phyloP scores from a whole-genome alignment of 2,329 filamentous ascomycete genomes.

The Lasiodiplodia citricola region DNA sequence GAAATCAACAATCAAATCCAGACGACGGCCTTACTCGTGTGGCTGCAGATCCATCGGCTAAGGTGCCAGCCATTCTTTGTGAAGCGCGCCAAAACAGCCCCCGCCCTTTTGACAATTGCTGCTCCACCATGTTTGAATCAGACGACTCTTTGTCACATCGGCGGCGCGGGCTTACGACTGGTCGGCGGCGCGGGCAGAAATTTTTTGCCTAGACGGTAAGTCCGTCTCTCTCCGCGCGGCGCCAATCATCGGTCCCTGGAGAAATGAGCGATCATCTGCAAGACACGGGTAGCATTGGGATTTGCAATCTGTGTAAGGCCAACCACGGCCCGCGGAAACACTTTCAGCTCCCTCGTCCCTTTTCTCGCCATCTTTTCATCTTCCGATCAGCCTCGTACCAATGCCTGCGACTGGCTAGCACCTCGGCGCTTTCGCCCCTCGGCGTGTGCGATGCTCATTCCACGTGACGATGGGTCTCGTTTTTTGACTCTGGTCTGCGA shows the following conservation, averaged over 20 bases:
- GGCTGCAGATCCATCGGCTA: slow-evolving; percentile 3
- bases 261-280: not conserved
- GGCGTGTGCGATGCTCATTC: not conserved
- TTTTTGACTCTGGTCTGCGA: not conserved
- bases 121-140: not conserved
- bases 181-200: slow-evolving; percentile 3
- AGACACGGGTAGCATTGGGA: not conserved
- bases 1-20: slow-evolving; percentile 8
- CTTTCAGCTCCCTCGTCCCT: not conserved
- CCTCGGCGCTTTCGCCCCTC: too few relatives aligned
- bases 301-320: not conserved
- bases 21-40: slow-evolving; percentile 5
- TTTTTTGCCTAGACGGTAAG: slow-evolving; percentile 3
- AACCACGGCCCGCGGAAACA: not conserved
- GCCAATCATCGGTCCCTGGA: not conserved
- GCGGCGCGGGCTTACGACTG: not conserved
- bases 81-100: slow-evolving; percentile 15
- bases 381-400: too few relatives aligned
- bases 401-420: too few relatives aligned
- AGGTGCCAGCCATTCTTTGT: not conserved
- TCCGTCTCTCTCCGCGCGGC: not conserved
- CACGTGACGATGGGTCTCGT: too few relatives aligned
- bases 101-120: not conserved
- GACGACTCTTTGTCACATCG: not conserved
- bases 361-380: too few relatives aligned